These are phyloP conservation scores for Aspergillus pseudotamarii DNA, from an alignment of 2,329 filamentous ascomycete species.

Conservation along the genomic window DNA sequence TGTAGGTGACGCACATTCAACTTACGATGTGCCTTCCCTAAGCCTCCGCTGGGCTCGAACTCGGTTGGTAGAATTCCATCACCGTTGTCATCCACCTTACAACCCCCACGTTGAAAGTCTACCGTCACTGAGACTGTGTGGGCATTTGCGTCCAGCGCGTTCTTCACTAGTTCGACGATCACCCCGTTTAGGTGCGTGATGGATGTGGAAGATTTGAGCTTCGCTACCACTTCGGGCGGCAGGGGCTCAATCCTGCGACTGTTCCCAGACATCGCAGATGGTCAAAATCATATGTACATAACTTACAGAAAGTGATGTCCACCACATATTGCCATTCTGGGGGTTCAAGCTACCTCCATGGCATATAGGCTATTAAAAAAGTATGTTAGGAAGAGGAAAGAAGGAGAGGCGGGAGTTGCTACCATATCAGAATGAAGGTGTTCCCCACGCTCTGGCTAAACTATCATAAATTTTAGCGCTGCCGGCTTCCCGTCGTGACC, in stretches of 20 bases:
- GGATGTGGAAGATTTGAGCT: slow-evolving; percentile 81
- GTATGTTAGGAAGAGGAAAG: background rate
- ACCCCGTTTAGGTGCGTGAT: slow-evolving; percentile 76
- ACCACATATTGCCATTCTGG: background rate
- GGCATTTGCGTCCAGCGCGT: slow-evolving; percentile 80
- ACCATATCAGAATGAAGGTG: background rate
- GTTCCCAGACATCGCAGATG: slow-evolving; percentile 27
- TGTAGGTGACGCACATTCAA: background rate
- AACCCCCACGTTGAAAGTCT: slow-evolving; percentile 75
- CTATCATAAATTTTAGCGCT: background rate
- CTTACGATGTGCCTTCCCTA: slow-evolving; percentile 73
- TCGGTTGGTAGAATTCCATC: slow-evolving; percentile 73
- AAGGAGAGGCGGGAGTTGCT: background rate
- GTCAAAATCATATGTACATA: background rate
- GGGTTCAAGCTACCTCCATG: background rate
- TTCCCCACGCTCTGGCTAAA: background rate
- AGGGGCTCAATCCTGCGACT: slow-evolving; percentile 63
- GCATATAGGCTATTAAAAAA: background rate
- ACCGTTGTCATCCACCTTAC: slow-evolving; percentile 83
- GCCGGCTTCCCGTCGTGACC: background rate
- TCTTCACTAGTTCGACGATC: slow-evolving; percentile 73
- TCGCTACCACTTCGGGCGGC: slow-evolving; percentile 70
- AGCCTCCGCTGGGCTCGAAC: slow-evolving; percentile 69
- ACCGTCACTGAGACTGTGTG: slow-evolving; percentile 69
- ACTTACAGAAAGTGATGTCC: background rate